Percentiles rank a stretch among this genome's conserved stretches.
Conservation (phyloP, 495 filamentous ascomycete species). For the Aspergillus avenaceus region DNA sequence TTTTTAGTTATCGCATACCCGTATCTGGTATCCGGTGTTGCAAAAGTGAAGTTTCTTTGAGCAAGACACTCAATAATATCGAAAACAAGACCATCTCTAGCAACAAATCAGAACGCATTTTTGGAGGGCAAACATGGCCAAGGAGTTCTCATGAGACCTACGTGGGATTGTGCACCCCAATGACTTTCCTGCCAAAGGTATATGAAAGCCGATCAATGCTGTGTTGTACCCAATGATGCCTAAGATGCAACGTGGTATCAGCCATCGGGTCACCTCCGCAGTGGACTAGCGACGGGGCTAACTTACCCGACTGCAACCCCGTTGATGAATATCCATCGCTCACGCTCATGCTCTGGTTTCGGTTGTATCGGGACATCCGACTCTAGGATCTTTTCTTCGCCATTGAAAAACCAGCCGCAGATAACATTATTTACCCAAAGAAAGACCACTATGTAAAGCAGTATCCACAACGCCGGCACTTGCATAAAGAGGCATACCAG, state of each 20-base stretch:
- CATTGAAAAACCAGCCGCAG: conserved; percentile 46
- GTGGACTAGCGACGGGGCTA: no score
- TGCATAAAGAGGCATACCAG: conserved; percentile 43
- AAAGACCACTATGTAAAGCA: conserved; percentile 30
- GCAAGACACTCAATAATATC: conserved; percentile 74
- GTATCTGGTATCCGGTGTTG: conserved; percentile 62
- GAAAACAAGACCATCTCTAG: conserved; percentile 57
- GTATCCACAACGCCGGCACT: conserved; percentile 48
- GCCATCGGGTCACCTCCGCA: no score
- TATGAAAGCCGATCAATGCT: conserved; percentile 69
- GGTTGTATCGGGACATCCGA: conserved; percentile 21
- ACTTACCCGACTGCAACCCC: conserved; percentile 32
- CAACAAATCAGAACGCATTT: not conserved
- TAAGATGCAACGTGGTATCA: conserved; percentile 7
- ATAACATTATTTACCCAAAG: conserved; percentile 45
- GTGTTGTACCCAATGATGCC: conserved; percentile 49
- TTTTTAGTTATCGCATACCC: conserved; percentile 29
- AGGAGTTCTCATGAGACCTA: conserved; percentile 22
- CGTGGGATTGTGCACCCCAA: conserved; percentile 82
- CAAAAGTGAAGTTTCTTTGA: conserved; percentile 71
- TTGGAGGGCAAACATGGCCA: not conserved
- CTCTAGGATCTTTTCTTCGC: conserved; percentile 16
- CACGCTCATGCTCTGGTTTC: conserved; percentile 19
- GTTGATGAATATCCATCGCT: conserved; percentile 39
- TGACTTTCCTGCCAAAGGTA: conserved; percentile 70